Percentiles rank a stretch among this genome's conserved stretches.
Evolutionary conservation across 2,329 filamentous ascomycete genomes (phyloP).

Genomic region (Fonsecaea multimorphosa): DNA sequence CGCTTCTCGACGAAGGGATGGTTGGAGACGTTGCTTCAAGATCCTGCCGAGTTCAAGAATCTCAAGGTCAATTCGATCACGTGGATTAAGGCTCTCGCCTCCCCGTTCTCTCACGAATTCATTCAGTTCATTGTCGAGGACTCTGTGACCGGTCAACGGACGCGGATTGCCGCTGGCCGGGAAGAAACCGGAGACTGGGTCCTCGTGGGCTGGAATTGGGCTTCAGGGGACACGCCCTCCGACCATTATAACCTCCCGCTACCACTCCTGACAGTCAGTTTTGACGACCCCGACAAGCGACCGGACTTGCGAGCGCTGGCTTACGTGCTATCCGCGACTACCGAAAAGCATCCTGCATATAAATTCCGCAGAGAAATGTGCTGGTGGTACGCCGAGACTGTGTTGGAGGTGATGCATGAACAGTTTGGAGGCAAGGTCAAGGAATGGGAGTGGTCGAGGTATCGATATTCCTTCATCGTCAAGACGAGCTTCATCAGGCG

Average conservation of each 20-base stretch:
- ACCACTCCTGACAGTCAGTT: slow-evolving; percentile 33
- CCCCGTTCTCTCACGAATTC: slow-evolving; percentile 38
- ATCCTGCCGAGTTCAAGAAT: slow-evolving; percentile 10
- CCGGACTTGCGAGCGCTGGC: slow-evolving; percentile 27
- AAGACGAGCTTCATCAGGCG: slow-evolving; percentile 31
- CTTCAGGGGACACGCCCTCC: slow-evolving; percentile 28
- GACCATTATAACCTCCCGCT: slow-evolving; percentile 35
- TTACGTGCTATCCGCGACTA: slow-evolving; percentile 26
- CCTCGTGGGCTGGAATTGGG: slow-evolving; percentile 30
- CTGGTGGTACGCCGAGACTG: slow-evolving; percentile 37
- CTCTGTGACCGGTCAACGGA: slow-evolving; percentile 22
- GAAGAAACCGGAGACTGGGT: slow-evolving; percentile 37
- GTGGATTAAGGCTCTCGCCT: slow-evolving; percentile 38
- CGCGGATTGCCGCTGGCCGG: slow-evolving; percentile 31
- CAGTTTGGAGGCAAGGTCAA: slow-evolving; percentile 30
- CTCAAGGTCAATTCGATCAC: slow-evolving; percentile 33
- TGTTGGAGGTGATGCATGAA: slow-evolving; percentile 28
- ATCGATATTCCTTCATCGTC: slow-evolving; percentile 37
- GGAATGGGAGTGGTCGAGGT: slow-evolving; percentile 35
- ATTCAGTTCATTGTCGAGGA: slow-evolving; percentile 36
- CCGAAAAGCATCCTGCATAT: slow-evolving; percentile 26
- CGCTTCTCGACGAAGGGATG: slow-evolving; percentile 28
- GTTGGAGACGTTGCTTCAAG: slow-evolving; percentile 11
- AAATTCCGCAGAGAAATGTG: slow-evolving; percentile 35
- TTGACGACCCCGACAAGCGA: slow-evolving; percentile 15